Evolutionary conservation across 345 rosid genomes (phyloP).

Genomic region (Populus davidiana): DNA sequence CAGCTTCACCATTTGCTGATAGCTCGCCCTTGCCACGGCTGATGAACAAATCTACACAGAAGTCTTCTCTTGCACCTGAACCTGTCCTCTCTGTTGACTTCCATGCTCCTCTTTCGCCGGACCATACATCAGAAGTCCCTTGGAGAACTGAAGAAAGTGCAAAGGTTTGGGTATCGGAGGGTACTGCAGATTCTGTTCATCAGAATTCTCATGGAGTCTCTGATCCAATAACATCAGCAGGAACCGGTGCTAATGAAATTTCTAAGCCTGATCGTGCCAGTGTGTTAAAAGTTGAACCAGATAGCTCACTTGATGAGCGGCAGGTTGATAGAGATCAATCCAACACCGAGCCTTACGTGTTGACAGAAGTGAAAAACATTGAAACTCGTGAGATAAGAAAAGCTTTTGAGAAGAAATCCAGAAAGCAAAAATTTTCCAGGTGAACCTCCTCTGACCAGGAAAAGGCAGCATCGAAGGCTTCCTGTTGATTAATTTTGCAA

Average conservation of each 20-base stretch:
- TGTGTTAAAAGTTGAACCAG: slow-evolving; percentile 28
- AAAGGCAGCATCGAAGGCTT: slow-evolving; percentile 45
- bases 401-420: slow-evolving; percentile 75
- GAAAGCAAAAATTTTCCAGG: slow-evolving; percentile 68
- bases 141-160: slow-evolving; percentile 31
- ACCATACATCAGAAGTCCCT: slow-evolving; percentile 26
- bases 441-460: slow-evolving; percentile 46
- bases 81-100: slow-evolving; percentile 29
- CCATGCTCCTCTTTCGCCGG: slow-evolving; percentile 21
- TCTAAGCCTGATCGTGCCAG: slow-evolving; percentile 19
- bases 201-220: slow-evolving; percentile 18
- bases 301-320: slow-evolving; percentile 19
- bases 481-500: not conserved
- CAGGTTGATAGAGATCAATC: slow-evolving; percentile 35
- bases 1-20: slow-evolving; percentile 31
- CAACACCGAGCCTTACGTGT: slow-evolving; percentile 32
- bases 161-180: slow-evolving; percentile 11
- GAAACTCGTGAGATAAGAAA: slow-evolving; percentile 60
- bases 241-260: slow-evolving; percentile 32
- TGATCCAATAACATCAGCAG: slow-evolving; percentile 21
- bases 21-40: slow-evolving; percentile 33
- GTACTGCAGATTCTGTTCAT: slow-evolving; percentile 15
- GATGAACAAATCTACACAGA: slow-evolving; percentile 27
- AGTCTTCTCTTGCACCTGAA: slow-evolving; percentile 27
- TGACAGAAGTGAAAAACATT: slow-evolving; percentile 39